Base-by-base conservation (phyloP, 1,139 yeast genomes). In the Blastobotrys petasosporus region DNA sequence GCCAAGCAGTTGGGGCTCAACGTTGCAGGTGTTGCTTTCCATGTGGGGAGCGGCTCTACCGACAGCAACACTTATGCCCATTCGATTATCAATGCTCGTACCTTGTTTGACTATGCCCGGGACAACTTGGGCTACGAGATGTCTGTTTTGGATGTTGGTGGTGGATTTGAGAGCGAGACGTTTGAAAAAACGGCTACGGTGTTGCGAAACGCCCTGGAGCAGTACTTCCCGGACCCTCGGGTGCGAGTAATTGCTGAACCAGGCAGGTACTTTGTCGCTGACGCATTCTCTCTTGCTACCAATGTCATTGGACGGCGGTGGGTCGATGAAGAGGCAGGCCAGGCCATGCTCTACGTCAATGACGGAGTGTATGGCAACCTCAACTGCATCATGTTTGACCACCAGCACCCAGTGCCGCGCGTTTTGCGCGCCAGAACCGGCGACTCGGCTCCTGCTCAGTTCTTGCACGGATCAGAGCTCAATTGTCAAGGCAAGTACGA, bases 311-410 rank as follows among this genome's bases (percentile, higher is more conserved):
- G 95, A 20, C 80, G 85, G 55, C 77, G 97, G 53, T 60, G 69
- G 52, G 57, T 61, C 28, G 59, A 63, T 31, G 62, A 59, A 33
- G 54, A 51, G 36, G 45, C 46, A 25, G 57, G 62, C 39, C 53
- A 59, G 37, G 62, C 67, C 44, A 78, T 76, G 80, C 62, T 88
- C 47, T 92, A 90, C 67, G 72, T 90, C 64, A 92, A 88, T 60
- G 98, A 92, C 64, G 98, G 98, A 34, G 92, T 90, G 41, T 92
- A 92, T 63, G 97, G 96, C 37, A 90, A 90, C 67, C 74, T 92
- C 79, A 92, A 92, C 69, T 90, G 97, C 66, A 85, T 92, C 62
- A 67, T 92, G 50, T 90, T 82, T 64, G 98, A 92, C 67, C 97
- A 92, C 65, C 96, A 88, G 65, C 72, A 71, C 44, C 96, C 96